A percentile compares a stretch with the other conserved stretches of the same genome.
phyloP scores from a whole-genome alignment of 1,284 basidiomycete genomes.

The Tylopilus sp. region DNA sequence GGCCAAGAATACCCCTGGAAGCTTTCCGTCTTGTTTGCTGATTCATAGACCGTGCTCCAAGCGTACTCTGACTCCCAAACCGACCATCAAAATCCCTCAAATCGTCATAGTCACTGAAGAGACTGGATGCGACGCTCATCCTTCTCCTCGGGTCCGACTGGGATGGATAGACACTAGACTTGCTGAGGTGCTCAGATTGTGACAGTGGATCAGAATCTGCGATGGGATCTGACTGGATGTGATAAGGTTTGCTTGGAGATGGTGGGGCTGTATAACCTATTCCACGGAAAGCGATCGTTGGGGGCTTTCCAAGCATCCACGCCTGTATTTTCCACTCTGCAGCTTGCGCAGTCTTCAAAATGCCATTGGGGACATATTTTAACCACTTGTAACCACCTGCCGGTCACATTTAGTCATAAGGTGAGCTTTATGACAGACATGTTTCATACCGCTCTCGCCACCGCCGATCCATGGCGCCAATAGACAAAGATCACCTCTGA shows the following conservation, averaged over 20 bases:
- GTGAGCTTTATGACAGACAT: not conserved
- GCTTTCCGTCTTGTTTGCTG: slow-evolving; percentile 46
- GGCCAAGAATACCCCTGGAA: slow-evolving; percentile 60
- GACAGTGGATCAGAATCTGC: slow-evolving; percentile 27
- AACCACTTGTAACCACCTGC: slow-evolving; percentile 89
- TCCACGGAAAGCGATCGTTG: slow-evolving; percentile 71
- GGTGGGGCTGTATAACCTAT: slow-evolving; percentile 65
- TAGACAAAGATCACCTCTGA: slow-evolving; percentile 82
- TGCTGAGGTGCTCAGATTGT: slow-evolving; percentile 29
- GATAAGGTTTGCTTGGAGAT: slow-evolving; percentile 29
- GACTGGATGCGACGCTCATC: slow-evolving; percentile 57
- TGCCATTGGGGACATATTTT: slow-evolving; percentile 89
- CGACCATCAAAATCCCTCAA: slow-evolving; percentile 76
- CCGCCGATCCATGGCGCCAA: slow-evolving; percentile 96
- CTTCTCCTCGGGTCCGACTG: slow-evolving; percentile 42
- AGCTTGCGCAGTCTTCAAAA: slow-evolving; percentile 91
- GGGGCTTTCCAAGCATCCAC: slow-evolving; percentile 94
- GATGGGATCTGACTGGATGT: slow-evolving; percentile 20
- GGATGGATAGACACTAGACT: slow-evolving; percentile 36
- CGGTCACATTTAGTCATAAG: slow-evolving; percentile 13
- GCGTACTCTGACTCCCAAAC: slow-evolving; percentile 72
- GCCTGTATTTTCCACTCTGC: slow-evolving; percentile 96
- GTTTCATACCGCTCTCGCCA: slow-evolving; percentile 70
- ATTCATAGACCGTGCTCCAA: slow-evolving; percentile 43
- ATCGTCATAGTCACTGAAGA: slow-evolving; percentile 81